Evolutionary conservation across 371 early-diverging fungal genomes (phyloP).

Genomic region (Lichtheimia ramosa): DNA sequence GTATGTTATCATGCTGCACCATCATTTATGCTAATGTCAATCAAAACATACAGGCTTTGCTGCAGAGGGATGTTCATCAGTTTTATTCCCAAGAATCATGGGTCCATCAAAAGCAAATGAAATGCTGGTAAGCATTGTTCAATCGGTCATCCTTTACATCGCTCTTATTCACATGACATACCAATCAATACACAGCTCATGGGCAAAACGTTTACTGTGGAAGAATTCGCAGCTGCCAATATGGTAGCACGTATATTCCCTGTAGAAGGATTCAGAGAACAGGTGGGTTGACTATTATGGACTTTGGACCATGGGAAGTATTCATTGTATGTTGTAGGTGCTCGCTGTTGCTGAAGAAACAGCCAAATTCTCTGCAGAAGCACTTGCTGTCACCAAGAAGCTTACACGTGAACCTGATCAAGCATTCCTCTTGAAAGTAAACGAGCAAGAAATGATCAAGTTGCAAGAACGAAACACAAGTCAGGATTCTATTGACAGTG

Average conservation of each 20-base stretch:
- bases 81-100: slow-evolving; percentile 62
- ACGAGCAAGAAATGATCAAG: slow-evolving; percentile 46
- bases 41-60: slow-evolving; percentile 45
- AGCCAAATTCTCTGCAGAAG: slow-evolving; percentile 54
- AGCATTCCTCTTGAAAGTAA: slow-evolving; percentile 44
- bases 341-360: slow-evolving; percentile 48
- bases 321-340: slow-evolving; percentile 15
- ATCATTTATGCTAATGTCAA: too few relatives aligned
- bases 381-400: slow-evolving; percentile 57
- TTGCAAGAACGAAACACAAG: slow-evolving; percentile 31
- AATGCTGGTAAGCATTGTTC: slow-evolving; percentile 47
- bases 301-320: too few relatives aligned
- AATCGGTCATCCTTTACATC: too few relatives aligned
- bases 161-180: neutral
- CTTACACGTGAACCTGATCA: slow-evolving; percentile 52
- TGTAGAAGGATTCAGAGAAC: slow-evolving; percentile 47
- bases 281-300: neutral
- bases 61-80: slow-evolving; percentile 67
- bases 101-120: slow-evolving; percentile 65
- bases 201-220: slow-evolving; percentile 53
- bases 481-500: slow-evolving; percentile 30
- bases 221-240: slow-evolving; percentile 50
- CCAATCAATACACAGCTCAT: too few relatives aligned
- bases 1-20: slow-evolving; percentile 17
- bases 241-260: slow-evolving; percentile 53